A percentile compares a stretch with the other conserved stretches of the same genome.
Conservation (phyloP, 179 eudicot species). For the Silene noctiflora region DNA sequence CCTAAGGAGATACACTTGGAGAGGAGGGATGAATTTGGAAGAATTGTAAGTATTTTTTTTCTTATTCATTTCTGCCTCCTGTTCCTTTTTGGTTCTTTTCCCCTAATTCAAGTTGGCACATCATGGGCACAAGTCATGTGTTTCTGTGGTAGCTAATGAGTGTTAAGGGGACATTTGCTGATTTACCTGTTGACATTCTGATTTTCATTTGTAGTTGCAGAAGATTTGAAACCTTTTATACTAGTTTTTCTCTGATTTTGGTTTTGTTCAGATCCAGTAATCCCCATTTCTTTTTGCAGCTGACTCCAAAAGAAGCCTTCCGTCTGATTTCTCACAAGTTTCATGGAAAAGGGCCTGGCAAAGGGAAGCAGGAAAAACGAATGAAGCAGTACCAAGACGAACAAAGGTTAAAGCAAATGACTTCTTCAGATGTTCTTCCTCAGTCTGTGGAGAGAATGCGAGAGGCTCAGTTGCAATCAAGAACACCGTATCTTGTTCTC, state of each 20-base stretch:
- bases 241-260: background rate
- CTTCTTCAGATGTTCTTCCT: constrained; percentile 76
- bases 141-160: background rate
- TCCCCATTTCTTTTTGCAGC: constrained; percentile 41
- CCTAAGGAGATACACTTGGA: constrained; percentile 65
- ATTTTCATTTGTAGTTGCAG: background rate
- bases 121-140: background rate
- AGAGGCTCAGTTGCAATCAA: constrained; percentile 70
- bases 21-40: constrained; percentile 88
- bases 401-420: constrained; percentile 82
- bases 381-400: constrained; percentile 81
- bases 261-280: background rate
- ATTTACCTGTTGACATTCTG: background rate
- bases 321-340: constrained; percentile 75
- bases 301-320: constrained; percentile 95
- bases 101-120: background rate
- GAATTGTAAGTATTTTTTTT: constrained; percentile 63
- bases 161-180: background rate
- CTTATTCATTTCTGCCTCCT: background rate
- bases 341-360: constrained; percentile 99
- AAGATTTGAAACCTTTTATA: background rate
- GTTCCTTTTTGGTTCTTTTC: background rate
- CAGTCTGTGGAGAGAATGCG: constrained; percentile 89
- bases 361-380: constrained; percentile 87
- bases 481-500: constrained; percentile 91